Evolutionary conservation across 2,329 filamentous ascomycete species (phyloP).

Genomic region (Pyrenophora seminiperda): DNA sequence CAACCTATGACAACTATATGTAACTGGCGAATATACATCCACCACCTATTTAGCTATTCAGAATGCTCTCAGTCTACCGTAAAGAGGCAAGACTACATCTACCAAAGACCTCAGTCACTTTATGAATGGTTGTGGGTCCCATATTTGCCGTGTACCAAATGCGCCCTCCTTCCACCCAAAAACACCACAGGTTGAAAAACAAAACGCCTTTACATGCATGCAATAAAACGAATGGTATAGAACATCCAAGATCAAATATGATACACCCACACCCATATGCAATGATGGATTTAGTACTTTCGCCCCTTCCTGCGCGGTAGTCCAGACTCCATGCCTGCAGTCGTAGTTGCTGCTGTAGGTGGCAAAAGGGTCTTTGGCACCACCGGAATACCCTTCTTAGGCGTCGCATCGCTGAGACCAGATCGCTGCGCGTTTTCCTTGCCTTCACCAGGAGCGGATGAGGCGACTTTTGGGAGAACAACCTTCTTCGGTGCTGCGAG

Average conservation of each 20-base stretch:
- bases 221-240: neutral
- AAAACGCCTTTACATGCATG: neutral
- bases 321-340: constrained; percentile 28
- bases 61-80: too few species aligned
- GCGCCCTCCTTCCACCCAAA: too few species aligned
- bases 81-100: too few species aligned
- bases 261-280: neutral
- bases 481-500: constrained; percentile 45
- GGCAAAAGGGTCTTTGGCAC: constrained; percentile 27
- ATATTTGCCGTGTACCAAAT: too few species aligned
- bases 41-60: too few species aligned
- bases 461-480: constrained; percentile 33
- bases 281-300: constrained; percentile 22
- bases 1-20: too few species aligned
- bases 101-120: too few species aligned
- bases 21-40: too few species aligned
- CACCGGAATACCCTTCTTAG: constrained; percentile 40
- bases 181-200: too few species aligned
- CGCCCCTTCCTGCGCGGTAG: constrained; percentile 38
- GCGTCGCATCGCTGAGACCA: constrained; percentile 28
- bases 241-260: neutral
- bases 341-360: constrained; percentile 10
- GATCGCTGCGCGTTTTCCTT: constrained; percentile 32
- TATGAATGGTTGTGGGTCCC: too few species aligned
- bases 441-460: constrained; percentile 18